Base-by-base conservation (phyloP, 306 rosid genomes). In the Vicia faba region DNA sequence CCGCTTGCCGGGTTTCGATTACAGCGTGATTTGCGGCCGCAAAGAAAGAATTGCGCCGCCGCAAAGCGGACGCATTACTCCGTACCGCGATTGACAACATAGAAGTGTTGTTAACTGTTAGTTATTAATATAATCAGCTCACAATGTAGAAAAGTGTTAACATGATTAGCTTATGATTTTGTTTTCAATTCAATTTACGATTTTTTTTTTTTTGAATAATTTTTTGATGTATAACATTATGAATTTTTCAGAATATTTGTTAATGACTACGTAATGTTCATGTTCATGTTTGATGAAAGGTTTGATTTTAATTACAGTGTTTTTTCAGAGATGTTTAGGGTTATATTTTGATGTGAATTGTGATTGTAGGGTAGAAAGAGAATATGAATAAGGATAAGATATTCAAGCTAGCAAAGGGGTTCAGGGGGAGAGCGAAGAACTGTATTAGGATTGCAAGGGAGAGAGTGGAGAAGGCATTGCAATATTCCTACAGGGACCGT, bases 401-500 rank as follows among this genome's bases (percentile, higher is more conserved):
- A 57, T 88, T 89, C 73, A 83, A 93, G 91, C 79, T 93, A 1
- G 97, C 98, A 4, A 93, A 89, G 89, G 98, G 98, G 57, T 93
- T 89, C 77, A 80, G 97, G 69, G 98, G 98, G 23, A 85, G 98
- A 84, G 98, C 98, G 49, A 93, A 89, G 85, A 89, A 93, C 73
- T 93, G 98, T 82, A 88, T 93, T 67, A 83, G 96, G 85, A 89
- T 89, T 70, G 91, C 98, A 7, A 86, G 97, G 78, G 98, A 93
- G 83, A 85, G 98, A 62, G 97, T 93, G 61, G 98, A 93, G 79
- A 93, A 93, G 87, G 98, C 97, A 20, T 84, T 93, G 88, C 98
- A 89, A 79, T 89, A 93, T 81, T 88, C 98, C 19, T 93, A 93
- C 72, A 82, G 98, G 61, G 98, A 93, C 23, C 97, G 98, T n/a